phyloP scores from a whole-genome alignment of 2,329 filamentous ascomycete genomes.

The Colletotrichum sp. region DNA sequence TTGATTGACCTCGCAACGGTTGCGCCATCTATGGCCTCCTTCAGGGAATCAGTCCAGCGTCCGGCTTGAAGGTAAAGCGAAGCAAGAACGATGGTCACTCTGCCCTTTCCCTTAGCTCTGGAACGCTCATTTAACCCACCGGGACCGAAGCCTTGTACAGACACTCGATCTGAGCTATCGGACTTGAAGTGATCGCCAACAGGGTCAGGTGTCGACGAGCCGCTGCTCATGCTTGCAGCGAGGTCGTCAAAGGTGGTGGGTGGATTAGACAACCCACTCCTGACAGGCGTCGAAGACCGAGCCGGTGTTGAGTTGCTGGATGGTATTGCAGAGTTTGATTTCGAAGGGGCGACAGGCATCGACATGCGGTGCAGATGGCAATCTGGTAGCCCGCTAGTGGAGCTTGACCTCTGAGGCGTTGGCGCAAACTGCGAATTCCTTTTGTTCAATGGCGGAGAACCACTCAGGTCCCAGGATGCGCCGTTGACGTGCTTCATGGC shows the following conservation, averaged over 20 bases:
- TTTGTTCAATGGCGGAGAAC: conserved; percentile 44
- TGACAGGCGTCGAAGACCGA: conserved; percentile 56
- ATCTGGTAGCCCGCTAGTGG: conserved; percentile 59
- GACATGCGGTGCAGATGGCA: conserved; percentile 76
- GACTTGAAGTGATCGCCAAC: conserved; percentile 52
- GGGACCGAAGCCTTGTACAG: conserved; percentile 74
- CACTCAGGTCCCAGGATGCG: conserved; percentile 44
- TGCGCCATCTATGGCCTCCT: conserved; percentile 82
- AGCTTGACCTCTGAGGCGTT: conserved; percentile 54
- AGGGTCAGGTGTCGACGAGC: conserved; percentile 47
- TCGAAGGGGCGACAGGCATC: conserved; percentile 72
- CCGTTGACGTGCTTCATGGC: conserved; percentile 45
- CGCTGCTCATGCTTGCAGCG: conserved; percentile 37
- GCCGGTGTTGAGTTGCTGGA: conserved; percentile 52
- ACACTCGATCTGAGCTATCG: conserved; percentile 60
- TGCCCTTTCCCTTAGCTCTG: conserved; percentile 80
- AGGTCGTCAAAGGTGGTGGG: conserved; percentile 55
- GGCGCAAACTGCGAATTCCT: conserved; percentile 63
- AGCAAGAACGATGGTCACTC: conserved; percentile 80
- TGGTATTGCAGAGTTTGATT: conserved; percentile 43
- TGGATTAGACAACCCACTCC: conserved; percentile 53
- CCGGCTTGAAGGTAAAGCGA: conserved; percentile 89
- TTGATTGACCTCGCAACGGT: conserved; percentile 78
- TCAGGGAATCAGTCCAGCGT: conserved; percentile 86
- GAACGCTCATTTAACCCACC: conserved; percentile 77